Evolutionary conservation across 2,329 filamentous ascomycete genomes (phyloP).

Genomic region (Exophiala viscosa): DNA sequence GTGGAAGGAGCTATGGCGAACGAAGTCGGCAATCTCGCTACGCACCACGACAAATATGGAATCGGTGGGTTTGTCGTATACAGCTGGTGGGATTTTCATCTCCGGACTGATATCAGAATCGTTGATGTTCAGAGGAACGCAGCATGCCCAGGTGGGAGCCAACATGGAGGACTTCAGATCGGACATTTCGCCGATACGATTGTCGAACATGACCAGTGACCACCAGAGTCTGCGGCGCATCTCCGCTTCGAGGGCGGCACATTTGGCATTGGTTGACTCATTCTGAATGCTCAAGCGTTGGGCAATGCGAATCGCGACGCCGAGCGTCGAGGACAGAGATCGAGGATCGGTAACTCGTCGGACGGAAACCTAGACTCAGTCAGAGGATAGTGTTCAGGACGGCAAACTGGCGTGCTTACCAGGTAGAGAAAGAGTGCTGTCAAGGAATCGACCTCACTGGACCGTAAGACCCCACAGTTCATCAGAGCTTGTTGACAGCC

Average conservation of each 20-base stretch:
- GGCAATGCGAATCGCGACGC: slow-evolving; percentile 63
- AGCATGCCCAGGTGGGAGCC: slow-evolving; percentile 45
- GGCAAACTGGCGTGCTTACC: slow-evolving; percentile 35
- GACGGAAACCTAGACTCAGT: slow-evolving; percentile 50
- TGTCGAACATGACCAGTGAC: slow-evolving; percentile 66
- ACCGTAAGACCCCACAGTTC: slow-evolving; percentile 41
- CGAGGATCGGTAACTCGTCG: slow-evolving; percentile 59
- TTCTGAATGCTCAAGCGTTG: slow-evolving; percentile 66
- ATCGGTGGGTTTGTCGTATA: slow-evolving; percentile 37
- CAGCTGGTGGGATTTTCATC: slow-evolving; percentile 36
- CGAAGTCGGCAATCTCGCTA: slow-evolving; percentile 40
- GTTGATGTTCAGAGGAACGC: slow-evolving; percentile 41
- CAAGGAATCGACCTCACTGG: slow-evolving; percentile 43
- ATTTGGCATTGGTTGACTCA: slow-evolving; percentile 51
- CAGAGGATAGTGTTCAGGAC: slow-evolving; percentile 24
- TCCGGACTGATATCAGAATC: slow-evolving; percentile 40
- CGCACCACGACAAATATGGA: slow-evolving; percentile 44
- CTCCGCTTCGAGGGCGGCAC: slow-evolving; percentile 58
- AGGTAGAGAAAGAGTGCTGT: slow-evolving; percentile 54
- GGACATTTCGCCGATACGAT: slow-evolving; percentile 64
- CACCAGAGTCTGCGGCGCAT: slow-evolving; percentile 71
- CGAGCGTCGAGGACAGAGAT: slow-evolving; percentile 59
- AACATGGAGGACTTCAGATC: slow-evolving; percentile 43
- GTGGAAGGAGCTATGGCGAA: slow-evolving; percentile 40
- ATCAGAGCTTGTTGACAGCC: slow-evolving; percentile 47